These are phyloP conservation scores for Scutellaria baicalensis DNA, from an alignment of 257 asterid genomes.

Conservation along the genomic window DNA sequence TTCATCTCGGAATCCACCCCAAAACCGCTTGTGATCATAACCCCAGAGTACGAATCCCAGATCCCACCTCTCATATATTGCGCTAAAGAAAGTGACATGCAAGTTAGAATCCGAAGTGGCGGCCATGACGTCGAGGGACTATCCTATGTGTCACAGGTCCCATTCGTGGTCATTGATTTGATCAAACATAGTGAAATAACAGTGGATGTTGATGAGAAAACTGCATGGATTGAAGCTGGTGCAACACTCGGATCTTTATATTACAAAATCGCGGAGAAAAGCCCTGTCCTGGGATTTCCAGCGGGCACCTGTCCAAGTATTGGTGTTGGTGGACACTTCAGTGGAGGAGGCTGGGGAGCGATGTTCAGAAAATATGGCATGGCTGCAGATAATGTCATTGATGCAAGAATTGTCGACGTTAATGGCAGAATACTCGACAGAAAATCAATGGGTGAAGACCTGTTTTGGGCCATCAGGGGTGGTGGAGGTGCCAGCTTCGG, in stretches of 20 bases:
- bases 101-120: slow-evolving; percentile 15
- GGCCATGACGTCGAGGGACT: slow-evolving; percentile 18
- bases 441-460: not conserved
- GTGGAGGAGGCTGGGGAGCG: slow-evolving; percentile 16
- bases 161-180: slow-evolving; percentile 19
- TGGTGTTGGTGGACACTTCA: slow-evolving; percentile 19
- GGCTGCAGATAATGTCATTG: not conserved
- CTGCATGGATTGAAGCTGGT: slow-evolving; percentile 16
- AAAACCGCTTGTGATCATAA: not conserved
- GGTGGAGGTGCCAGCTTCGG: slow-evolving; percentile 24
- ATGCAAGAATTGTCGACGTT: not conserved
- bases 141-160: slow-evolving; percentile 6
- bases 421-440: not conserved
- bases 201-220: not conserved
- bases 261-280: not conserved
- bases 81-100: not conserved
- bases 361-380: not conserved
- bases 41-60: slow-evolving; percentile 12
- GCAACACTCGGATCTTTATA: slow-evolving; percentile 11
- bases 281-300: slow-evolving; percentile 1
- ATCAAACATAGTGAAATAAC: not conserved
- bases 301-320: slow-evolving; percentile 7
- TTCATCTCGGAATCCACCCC: not conserved
- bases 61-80: slow-evolving; percentile 10
- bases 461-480: slow-evolving; percentile 12